These are phyloP conservation scores for Haplographium delicatum DNA, from an alignment of 495 filamentous ascomycete genomes.

Conservation along the genomic window DNA sequence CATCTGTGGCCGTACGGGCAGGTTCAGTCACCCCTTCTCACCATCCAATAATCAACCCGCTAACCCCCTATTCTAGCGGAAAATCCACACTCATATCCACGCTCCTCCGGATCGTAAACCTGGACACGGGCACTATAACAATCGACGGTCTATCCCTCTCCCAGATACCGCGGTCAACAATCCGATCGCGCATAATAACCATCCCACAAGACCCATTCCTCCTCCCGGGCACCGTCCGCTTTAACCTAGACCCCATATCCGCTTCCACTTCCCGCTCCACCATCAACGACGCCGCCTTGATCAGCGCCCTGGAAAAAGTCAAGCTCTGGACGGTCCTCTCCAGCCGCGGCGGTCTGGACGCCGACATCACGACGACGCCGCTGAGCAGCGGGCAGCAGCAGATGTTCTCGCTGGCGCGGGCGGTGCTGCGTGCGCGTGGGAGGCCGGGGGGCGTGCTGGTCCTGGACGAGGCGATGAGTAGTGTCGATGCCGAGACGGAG, in stretches of 20 bases:
- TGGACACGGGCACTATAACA: slow-evolving; percentile 6
- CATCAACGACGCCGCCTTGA: not conserved
- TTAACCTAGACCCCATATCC: not conserved
- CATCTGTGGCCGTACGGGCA: slow-evolving; percentile 39
- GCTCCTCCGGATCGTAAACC: slow-evolving; percentile 30
- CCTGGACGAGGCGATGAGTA: not conserved
- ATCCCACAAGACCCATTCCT: not conserved
- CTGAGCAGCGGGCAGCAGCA: not conserved
- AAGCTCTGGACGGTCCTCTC: not conserved
- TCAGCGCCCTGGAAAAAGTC: not conserved
- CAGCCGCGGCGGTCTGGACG: not conserved
- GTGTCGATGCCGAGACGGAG: not conserved
- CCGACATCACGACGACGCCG: not conserved
- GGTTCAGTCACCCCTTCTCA: slow-evolving; percentile 24
- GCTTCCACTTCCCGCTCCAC: too few species aligned
- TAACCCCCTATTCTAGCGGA: slow-evolving; percentile 1
- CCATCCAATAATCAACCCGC: slow-evolving; percentile 10
- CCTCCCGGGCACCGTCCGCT: not conserved
- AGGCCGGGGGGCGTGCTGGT: not conserved
- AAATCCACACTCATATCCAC: slow-evolving; percentile 30
- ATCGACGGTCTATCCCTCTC: slow-evolving; percentile 34
- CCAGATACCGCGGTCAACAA: not conserved
- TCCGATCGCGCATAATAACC: not conserved
- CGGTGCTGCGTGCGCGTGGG: too few species aligned
- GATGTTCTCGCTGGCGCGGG: not conserved